Base-by-base conservation (phyloP, 306 rosid species). In the Pterocarpus macrocarpus region DNA sequence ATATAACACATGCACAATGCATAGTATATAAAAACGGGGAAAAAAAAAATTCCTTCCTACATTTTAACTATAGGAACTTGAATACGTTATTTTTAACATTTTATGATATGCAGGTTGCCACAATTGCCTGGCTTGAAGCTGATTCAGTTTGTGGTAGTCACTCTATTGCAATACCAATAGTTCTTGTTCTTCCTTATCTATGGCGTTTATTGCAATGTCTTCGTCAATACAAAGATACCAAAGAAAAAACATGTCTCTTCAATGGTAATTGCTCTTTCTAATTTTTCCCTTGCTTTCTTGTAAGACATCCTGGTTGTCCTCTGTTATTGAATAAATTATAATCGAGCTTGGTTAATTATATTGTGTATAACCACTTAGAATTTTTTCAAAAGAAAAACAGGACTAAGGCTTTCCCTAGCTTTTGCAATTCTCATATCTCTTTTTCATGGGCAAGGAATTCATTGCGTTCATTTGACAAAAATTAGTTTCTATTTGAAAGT, bases 91-190 rank as follows among this genome's bases (percentile, higher is more conserved):
- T 64, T 66, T 64, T 52, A 11, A 30, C 64, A 77, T 43, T 80
- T 67, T 14, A 77, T 73, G 30, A 81, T 53, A 49, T 84, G 79
- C 91, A 96, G 99, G 99, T 96, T 78, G 99, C 98, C 59, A 94
- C 98, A 71, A 94, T 96, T 88, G 99, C 99, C 49, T 96, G 99
- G 98, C 92, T 96, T 81, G 99, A 96, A 91, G 98, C 98, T 67
- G 99, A 96, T 85, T 94, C 99, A 64, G 98, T 94, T 76, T 96
- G 99, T 77, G 99, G 99, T 39, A 90, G 99, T 85, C 99, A 96
- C 89, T 92, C 98, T 68, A 80, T 92, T 75, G 94, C 97, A 38
- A 93, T 96, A 71, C 98, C 98, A 30, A 69, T 92, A 32, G 94
- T 88, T 59, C 98, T 94, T 71, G 98, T 94, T 86, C 89, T 94